Base-by-base conservation (phyloP, 2,329 filamentous ascomycete species). In the Claviceps sp. region DNA sequence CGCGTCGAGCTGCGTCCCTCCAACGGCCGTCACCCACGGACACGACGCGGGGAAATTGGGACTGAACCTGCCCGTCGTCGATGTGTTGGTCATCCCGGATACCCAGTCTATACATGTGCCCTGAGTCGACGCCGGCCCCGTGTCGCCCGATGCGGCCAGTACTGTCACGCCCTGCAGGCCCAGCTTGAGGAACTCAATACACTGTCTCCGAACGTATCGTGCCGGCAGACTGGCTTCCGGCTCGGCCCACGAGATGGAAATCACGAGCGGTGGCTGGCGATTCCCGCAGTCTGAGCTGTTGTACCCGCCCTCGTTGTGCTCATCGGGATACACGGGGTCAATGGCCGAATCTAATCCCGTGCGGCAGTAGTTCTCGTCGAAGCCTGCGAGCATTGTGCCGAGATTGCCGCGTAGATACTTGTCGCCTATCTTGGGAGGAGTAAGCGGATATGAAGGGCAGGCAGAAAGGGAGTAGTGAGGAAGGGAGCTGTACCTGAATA, bases 101-200 rank as follows among this genome's bases (percentile, higher is more conserved):
- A 4, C 13, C 11, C 3, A n/a, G 38, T 22, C 38, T 13, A 49
- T 40, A 4, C 46, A 29, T 3, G 20, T 40, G 2, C 37, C 46
- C 20, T 48, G n/a, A 16, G 2, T 26, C 4, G 47, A 49, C 7
- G 42, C 67, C 1, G 68, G 60, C 1, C 70, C 70, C 1, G 56
- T 47, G 57, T 88, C 82, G 3, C 84, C 84, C 13, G 76, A 77
- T n/a, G 76, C 74, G 55, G 81, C 79, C 51, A 88, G 69, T 14
- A 86, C 70, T 0, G 80, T 78, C 16, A 86, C 77, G 26, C 84
- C 84, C 11, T 83, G 77, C 1, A 78, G 74, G 23, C 80, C 82
- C 5, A 88, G 74, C 54, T 83, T 50, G 14, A 50, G 26, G 13
- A 50, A 50, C 29, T 39, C 49, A 13, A 17, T 2, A 36, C 49